These are phyloP conservation scores for Nitzschia sp. DNA, from an alignment of 108 stramenopile genomes.

Conservation along the genomic window DNA sequence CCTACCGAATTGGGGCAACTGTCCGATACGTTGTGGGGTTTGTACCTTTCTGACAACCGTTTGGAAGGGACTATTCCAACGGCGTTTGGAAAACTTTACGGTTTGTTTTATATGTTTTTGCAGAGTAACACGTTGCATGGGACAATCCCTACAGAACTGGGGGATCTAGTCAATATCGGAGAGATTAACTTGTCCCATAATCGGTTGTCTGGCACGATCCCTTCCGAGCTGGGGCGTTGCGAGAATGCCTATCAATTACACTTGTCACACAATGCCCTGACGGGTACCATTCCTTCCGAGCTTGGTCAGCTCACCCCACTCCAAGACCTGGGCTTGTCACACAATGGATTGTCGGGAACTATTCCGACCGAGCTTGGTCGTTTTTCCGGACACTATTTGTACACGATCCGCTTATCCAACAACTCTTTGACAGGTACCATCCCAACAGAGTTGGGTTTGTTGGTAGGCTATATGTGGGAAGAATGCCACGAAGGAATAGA, in stretches of 20 bases:
- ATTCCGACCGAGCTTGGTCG: slow-evolving; percentile 23
- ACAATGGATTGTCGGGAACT: slow-evolving; percentile 10
- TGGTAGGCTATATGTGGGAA: not conserved
- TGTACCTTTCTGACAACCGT: slow-evolving; percentile 7
- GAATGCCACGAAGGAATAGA: too few relatives aligned
- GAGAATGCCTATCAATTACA: not conserved
- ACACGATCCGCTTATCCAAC: slow-evolving; percentile 29
- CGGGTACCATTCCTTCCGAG: slow-evolving; percentile 28
- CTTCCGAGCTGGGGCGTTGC: too few relatives aligned
- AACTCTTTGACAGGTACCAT: slow-evolving; percentile 25
- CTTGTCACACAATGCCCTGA: slow-evolving; percentile 25
- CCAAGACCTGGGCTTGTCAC: slow-evolving; percentile 11
- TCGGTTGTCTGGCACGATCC: too few relatives aligned
- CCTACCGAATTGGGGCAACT: too few relatives aligned
- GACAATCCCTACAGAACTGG: too few relatives aligned
- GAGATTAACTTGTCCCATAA: too few relatives aligned
- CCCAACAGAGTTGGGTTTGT: slow-evolving; percentile 28
- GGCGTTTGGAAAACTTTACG: slow-evolving; percentile 13
- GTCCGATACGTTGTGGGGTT: too few relatives aligned
- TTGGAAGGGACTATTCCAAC: slow-evolving; percentile 25
- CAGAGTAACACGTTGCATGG: too few relatives aligned
- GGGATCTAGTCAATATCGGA: too few relatives aligned
- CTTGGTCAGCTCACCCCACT: slow-evolving; percentile 7
- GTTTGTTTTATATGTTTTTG: too few relatives aligned
- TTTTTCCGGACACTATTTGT: slow-evolving; percentile 27